Evolutionary conservation across 768 basidiomycete species (phyloP).

Genomic region (Phaeolepiota aurea): DNA sequence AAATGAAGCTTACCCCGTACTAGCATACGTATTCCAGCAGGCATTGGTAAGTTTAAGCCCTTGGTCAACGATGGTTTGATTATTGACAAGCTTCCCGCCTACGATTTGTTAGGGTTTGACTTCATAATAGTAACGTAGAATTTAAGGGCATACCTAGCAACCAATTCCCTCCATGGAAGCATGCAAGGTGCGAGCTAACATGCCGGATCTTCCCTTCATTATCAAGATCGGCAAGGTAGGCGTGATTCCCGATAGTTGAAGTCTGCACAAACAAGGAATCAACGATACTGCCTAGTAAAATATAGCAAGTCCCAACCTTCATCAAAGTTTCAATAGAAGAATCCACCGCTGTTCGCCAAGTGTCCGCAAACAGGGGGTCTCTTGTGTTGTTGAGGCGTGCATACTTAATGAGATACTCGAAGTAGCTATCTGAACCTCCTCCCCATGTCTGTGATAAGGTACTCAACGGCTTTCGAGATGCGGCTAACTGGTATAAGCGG

Average conservation of each 20-base stretch:
- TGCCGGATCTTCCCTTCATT: slow-evolving; percentile 36
- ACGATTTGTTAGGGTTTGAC: too few relatives aligned
- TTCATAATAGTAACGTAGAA: too few relatives aligned
- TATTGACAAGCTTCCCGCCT: slow-evolving; percentile 65
- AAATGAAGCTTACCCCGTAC: slow-evolving; percentile 45
- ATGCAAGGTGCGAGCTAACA: slow-evolving; percentile 66
- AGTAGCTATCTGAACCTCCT: slow-evolving; percentile 69
- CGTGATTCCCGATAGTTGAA: slow-evolving; percentile 54
- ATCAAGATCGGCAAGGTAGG: slow-evolving; percentile 63
- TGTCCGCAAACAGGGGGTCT: slow-evolving; percentile 50
- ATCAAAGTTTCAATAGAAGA: slow-evolving; percentile 55
- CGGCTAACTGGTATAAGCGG: neutral
- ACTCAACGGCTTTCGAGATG: neutral
- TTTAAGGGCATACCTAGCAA: slow-evolving; percentile 49
- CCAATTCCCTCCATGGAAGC: slow-evolving; percentile 75
- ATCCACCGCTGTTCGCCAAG: slow-evolving; percentile 66
- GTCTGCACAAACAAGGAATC: slow-evolving; percentile 26
- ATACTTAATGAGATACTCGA: slow-evolving; percentile 71
- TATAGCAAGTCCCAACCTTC: too few relatives aligned
- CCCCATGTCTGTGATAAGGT: slow-evolving; percentile 38
- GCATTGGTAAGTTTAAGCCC: slow-evolving; percentile 58
- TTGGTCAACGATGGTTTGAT: slow-evolving; percentile 56
- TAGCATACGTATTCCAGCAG: slow-evolving; percentile 77
- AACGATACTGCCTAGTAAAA: neutral
- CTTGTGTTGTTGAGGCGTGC: slow-evolving; percentile 60